Conservation (phyloP, 2,329 filamentous ascomycete species). For the Colletotrichum plurivorum region DNA sequence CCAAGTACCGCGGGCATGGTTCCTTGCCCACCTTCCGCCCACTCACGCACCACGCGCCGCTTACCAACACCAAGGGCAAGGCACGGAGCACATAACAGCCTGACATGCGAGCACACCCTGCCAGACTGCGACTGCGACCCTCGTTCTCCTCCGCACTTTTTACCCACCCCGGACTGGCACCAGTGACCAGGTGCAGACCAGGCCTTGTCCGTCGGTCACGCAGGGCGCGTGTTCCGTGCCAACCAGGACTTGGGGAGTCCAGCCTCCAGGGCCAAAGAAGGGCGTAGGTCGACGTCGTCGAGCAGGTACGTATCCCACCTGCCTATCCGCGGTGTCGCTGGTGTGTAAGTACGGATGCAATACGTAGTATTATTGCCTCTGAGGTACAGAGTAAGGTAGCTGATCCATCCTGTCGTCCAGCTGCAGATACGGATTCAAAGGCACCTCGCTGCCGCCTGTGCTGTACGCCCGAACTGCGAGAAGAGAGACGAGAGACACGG, state of each 20-base stretch:
- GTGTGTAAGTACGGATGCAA: too few species aligned
- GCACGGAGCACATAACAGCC: slow-evolving; percentile 35
- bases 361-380: too few species aligned
- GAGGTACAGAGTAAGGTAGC: too few species aligned
- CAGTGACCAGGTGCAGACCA: slow-evolving; percentile 13
- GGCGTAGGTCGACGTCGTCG: too few species aligned
- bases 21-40: slow-evolving; percentile 22
- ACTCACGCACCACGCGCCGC: slow-evolving; percentile 5
- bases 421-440: too few species aligned
- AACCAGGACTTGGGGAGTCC: too few species aligned
- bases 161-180: slow-evolving; percentile 1
- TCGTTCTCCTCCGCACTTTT: slow-evolving; percentile 24
- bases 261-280: too few species aligned
- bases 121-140: neutral
- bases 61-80: slow-evolving; percentile 31
- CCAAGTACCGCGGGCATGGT: slow-evolving; percentile 7
- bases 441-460: neutral
- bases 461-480: slow-evolving; percentile 3
- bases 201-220: slow-evolving; percentile 11
- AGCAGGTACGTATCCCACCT: neutral
- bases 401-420: too few species aligned
- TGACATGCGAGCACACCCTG: slow-evolving; percentile 28
- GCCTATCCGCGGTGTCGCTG: too few species aligned
- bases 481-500: neutral
- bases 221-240: neutral